Evolutionary conservation across 2,329 filamentous ascomycete genomes (phyloP), one percentile per base, ranked within the genome.

Genomic region (Pyrenophora teres): DNA sequence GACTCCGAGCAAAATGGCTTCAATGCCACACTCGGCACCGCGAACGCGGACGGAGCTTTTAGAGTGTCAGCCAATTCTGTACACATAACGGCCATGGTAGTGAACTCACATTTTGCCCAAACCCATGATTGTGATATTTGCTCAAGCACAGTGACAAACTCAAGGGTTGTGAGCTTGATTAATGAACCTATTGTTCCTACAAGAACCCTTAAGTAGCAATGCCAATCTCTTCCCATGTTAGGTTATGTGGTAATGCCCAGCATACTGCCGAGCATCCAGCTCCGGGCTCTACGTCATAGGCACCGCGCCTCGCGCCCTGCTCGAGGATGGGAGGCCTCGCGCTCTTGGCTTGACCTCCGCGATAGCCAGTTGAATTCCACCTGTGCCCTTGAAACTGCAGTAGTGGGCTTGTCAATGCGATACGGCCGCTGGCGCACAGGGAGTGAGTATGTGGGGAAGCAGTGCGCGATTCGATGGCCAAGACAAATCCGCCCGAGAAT

Each of bases 1-100:
- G 30, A 78, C 70, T 38, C 81, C 81, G 23, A 85, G 81, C 76
- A 90, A 74, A 52, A 76, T 69, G 30, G 76, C 75, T 45, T 71
- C 68, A 9, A 68, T 68, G 25, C 68, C 67, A 37, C 64, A 67
- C 23, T 67, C 65, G 16, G 68, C 67, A 48, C 67, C 68, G 56
- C 67, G 65, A 56, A 71, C 37, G 38, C 59, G 61, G 44, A 71
- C 51, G 38, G 66, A 64, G 39, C 63, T 67, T 31, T 52, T 32
- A 15, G n/a, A 25, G 16, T 5, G 39, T 63, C 37, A 62, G 50
- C 44, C 43, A 16, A 35, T 18, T 13, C 9, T 18, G 35, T 25
- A 38, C n/a, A 35, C 23, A 25, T 23, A 35, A 15, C 38, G 12
- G n/a, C 18, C 32, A 35, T 13, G 33, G 40, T 23, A 23, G 35